These are phyloP conservation scores for Hypomyces rosellus DNA, from an alignment of 2,329 filamentous ascomycete genomes.

Conservation along the genomic window DNA sequence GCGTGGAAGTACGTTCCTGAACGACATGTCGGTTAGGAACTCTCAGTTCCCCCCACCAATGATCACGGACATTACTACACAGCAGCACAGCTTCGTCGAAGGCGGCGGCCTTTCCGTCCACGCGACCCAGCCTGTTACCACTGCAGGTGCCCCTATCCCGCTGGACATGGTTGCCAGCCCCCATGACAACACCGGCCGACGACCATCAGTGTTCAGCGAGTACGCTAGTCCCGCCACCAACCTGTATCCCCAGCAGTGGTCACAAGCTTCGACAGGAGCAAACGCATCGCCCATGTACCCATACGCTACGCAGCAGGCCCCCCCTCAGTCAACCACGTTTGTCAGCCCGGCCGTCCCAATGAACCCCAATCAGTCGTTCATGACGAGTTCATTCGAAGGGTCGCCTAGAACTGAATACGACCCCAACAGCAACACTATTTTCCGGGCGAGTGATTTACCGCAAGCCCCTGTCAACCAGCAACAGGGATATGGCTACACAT, in stretches of 20 bases:
- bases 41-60: slow-evolving; percentile 36
- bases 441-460: slow-evolving; percentile 26
- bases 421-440: slow-evolving; percentile 24
- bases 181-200: slow-evolving; percentile 40
- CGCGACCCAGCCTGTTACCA: slow-evolving; percentile 27
- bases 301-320: slow-evolving; percentile 35
- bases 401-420: slow-evolving; percentile 28
- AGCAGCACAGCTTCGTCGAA: slow-evolving; percentile 37
- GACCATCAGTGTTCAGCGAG: slow-evolving; percentile 42
- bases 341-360: slow-evolving; percentile 26
- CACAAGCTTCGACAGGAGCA: slow-evolving; percentile 35
- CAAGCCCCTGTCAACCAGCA: slow-evolving; percentile 23
- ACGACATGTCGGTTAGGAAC: slow-evolving; percentile 39
- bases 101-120: slow-evolving; percentile 28
- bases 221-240: slow-evolving; percentile 35
- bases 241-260: slow-evolving; percentile 41
- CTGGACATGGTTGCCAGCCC: slow-evolving; percentile 41
- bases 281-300: slow-evolving; percentile 39
- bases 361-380: slow-evolving; percentile 27
- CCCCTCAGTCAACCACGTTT: slow-evolving; percentile 25
- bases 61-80: slow-evolving; percentile 36
- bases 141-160: slow-evolving; percentile 29
- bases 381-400: slow-evolving; percentile 29
- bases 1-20: slow-evolving; percentile 32
- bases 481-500: slow-evolving; percentile 28